These are phyloP conservation scores for Pichia heedii DNA, from an alignment of 805 yeast genomes.

Conservation along the genomic window DNA sequence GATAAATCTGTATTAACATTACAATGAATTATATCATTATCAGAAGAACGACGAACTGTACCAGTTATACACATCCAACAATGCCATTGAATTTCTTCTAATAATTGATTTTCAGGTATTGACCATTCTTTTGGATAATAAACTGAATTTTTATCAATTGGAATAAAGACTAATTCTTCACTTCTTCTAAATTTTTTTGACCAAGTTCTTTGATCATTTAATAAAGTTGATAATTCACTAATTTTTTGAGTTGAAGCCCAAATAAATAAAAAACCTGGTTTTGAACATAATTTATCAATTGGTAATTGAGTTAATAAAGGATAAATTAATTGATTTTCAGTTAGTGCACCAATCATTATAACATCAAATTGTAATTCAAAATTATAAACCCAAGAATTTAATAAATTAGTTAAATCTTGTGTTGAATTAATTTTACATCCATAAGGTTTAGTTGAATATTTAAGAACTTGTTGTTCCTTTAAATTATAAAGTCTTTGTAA, in stretches of 20 bases:
- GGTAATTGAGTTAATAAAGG: constrained; percentile 61
- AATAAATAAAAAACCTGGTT: constrained; percentile 77
- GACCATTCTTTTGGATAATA: constrained; percentile 51
- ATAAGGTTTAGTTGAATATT: constrained; percentile 51
- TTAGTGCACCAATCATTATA: constrained; percentile 82
- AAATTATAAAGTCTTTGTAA: constrained; percentile 57
- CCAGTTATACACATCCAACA: constrained; percentile 98
- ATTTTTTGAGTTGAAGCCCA: constrained; percentile 81
- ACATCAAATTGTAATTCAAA: constrained; percentile 71
- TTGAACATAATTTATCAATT: constrained; percentile 61
- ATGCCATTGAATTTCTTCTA: constrained; percentile 83
- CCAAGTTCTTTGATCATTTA: constrained; percentile 31
- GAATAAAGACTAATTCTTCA: constrained; percentile 80
- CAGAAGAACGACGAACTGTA: constrained; percentile 79
- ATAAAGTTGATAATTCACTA: constrained; percentile 47
- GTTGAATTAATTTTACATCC: constrained; percentile 47
- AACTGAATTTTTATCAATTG: constrained; percentile 55
- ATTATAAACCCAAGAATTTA: constrained; percentile 52
- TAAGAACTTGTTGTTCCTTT: constrained; percentile 48
- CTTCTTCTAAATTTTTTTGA: constrained; percentile 70
- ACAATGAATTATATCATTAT: constrained; percentile 80
- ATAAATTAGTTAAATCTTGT: constrained; percentile 44
- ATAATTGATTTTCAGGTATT: constrained; percentile 37
- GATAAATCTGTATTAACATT: constrained; percentile 85
- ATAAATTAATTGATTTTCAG: constrained; percentile 60